Conservation (phyloP, 495 filamentous ascomycete genomes). For the Penicillium verhagenii region DNA sequence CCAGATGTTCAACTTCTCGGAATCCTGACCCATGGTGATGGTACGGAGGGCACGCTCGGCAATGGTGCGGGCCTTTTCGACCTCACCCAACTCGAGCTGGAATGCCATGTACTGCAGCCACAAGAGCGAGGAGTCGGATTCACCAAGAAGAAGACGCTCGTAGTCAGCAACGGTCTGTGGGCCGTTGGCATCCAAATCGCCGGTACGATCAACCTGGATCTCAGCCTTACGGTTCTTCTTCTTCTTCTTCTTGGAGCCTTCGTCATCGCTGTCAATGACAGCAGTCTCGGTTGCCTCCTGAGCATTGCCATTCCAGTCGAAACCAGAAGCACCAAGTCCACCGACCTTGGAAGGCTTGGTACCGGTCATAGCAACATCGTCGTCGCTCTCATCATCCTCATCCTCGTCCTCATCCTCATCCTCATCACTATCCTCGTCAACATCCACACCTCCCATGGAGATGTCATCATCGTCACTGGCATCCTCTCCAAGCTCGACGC, state of each 20-base stretch:
- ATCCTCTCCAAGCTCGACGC: constrained; percentile 45
- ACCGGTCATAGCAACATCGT: constrained; percentile 35
- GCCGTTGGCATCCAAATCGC: constrained; percentile 83
- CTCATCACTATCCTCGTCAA: constrained; percentile 37
- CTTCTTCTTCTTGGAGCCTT: constrained; percentile 61
- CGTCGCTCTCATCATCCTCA: constrained; percentile 46
- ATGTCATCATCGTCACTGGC: constrained; percentile 42
- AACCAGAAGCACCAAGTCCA: constrained; percentile 75
- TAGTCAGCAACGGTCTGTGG: constrained; percentile 88
- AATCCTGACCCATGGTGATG: constrained; percentile 82
- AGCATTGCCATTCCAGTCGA: constrained; percentile 79
- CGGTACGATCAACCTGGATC: constrained; percentile 83
- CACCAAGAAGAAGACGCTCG: constrained; percentile 87
- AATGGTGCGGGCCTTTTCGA: constrained; percentile 79
- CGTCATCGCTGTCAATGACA: constrained; percentile 46
- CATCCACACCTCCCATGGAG: constrained; percentile 52
- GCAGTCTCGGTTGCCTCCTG: constrained; percentile 46
- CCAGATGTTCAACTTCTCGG: constrained; percentile 94
- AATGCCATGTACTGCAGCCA: constrained; percentile 98
- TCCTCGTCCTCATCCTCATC: constrained; percentile 41
- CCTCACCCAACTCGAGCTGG: constrained; percentile 86
- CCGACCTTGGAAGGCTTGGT: constrained; percentile 27
- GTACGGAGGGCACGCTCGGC: constrained; percentile 85
- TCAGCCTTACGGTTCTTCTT: constrained; percentile 77
- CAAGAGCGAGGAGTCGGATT: constrained; percentile 82